Evolutionary conservation across 2,329 filamentous ascomycete species (phyloP).

Genomic region (Emericellopsis atlantica): DNA sequence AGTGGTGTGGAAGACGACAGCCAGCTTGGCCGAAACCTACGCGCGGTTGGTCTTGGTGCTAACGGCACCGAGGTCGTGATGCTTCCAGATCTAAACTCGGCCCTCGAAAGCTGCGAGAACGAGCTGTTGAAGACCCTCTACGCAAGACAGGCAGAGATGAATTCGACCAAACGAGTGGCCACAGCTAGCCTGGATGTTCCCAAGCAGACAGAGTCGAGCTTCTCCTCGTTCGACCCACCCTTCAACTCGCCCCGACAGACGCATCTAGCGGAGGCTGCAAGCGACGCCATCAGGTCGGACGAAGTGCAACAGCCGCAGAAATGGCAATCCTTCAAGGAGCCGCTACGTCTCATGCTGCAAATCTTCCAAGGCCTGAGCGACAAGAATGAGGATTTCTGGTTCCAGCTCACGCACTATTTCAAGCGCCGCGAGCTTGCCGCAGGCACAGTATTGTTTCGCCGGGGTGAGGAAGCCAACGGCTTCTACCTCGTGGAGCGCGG

Average conservation of each 20-base stretch:
- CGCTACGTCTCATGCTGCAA: slow-evolving; percentile 81
- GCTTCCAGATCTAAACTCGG: slow-evolving; percentile 83
- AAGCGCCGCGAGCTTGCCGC: slow-evolving; percentile 50
- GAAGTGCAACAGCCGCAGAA: slow-evolving; percentile 47
- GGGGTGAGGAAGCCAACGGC: slow-evolving; percentile 63
- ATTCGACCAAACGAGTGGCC: slow-evolving; percentile 26
- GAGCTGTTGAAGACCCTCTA: slow-evolving; percentile 77
- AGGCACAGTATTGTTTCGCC: slow-evolving; percentile 64
- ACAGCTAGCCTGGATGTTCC: slow-evolving; percentile 37
- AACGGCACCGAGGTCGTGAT: slow-evolving; percentile 64
- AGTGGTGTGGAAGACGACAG: slow-evolving; percentile 69
- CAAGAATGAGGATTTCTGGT: slow-evolving; percentile 94
- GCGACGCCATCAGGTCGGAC: slow-evolving; percentile 57
- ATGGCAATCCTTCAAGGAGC: slow-evolving; percentile 83
- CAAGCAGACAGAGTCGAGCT: slow-evolving; percentile 12
- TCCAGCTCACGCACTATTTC: slow-evolving; percentile 67
- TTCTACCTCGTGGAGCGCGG: slow-evolving; percentile 89
- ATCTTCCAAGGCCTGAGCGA: slow-evolving; percentile 84
- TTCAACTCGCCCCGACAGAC: slow-evolving; percentile 72
- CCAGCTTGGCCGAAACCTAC: slow-evolving; percentile 64
- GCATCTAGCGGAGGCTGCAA: slow-evolving; percentile 68
- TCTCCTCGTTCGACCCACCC: slow-evolving; percentile 22
- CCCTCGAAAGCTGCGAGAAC: slow-evolving; percentile 90
- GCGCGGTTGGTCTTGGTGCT: slow-evolving; percentile 71
- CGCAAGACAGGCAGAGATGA: slow-evolving; percentile 50